Evolutionary conservation across 2,329 filamentous ascomycete species (phyloP), one percentile per base, ranked within the genome.

Genomic region (Mollisia scopiformis): DNA sequence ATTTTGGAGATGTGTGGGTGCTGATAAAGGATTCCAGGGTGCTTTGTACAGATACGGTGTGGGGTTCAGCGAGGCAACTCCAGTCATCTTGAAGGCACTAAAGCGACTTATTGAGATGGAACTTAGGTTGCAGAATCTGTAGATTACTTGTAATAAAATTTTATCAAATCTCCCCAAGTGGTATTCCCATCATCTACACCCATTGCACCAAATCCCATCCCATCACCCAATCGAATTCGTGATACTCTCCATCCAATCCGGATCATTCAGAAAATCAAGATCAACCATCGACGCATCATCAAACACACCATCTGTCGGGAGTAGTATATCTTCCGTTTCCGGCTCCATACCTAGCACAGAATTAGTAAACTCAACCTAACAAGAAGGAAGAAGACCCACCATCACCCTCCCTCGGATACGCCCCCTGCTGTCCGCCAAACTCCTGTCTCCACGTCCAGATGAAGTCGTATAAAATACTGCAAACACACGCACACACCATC

Each of bases 401-500:
- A n/a, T 5, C 8, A 19, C 35, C 23, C 10, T 6, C 1, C 19
- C 21, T 37, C 30, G 51, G 31, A 37, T 35, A 37, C 5, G 28
- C 33, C 19, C 53, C 35, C 7, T 35, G 47, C 30, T 39, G 30
- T 11, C 55, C 55, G 13, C 55, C 59, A 31, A 62, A 62, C 28
- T 59, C 57, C 25, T 55, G 35, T 11, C 54, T n/a, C 61, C 61
- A 63, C 3, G 33, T 58, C 53, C 57, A 60, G 21, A 63, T 52
- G 31, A 57, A 60, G 28, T 60, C 61, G 37, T 60, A 54, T 2
- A 57, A 27, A 27, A 63, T 31, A 28, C 57, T 63, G 14, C 30
- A 25, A 5, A 39, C 35, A n/a, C n/a, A n/a, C n/a, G n/a, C 10
- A 39, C n/a, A 10, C n/a, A 33, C 13, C 30, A 33, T 6, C 30